These are phyloP conservation scores for Pterocarpus santalinus DNA, from an alignment of 306 rosid genomes.

Conservation along the genomic window DNA sequence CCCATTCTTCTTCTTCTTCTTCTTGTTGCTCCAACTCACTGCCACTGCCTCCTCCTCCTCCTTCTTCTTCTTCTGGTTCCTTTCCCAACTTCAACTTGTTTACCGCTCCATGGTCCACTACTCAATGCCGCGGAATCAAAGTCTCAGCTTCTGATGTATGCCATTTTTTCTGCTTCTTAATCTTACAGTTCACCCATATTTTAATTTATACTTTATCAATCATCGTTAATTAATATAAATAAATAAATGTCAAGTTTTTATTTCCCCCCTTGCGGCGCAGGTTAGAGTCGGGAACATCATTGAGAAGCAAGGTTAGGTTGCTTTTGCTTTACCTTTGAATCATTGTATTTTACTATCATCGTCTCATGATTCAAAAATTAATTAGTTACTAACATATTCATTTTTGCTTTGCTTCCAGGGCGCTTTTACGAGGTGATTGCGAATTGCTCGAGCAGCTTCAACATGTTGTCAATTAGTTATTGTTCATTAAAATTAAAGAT, in stretches of 20 bases:
- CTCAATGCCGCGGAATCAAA: constrained; percentile 72
- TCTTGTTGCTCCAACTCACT: background rate
- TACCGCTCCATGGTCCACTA: constrained; percentile 65
- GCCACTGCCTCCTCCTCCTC: background rate
- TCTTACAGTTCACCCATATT: background rate
- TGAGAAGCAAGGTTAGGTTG: constrained; percentile 71
- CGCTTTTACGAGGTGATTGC: constrained; percentile 76
- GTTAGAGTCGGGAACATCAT: constrained; percentile 81
- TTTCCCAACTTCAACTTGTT: constrained; percentile 42
- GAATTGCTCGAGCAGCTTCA: background rate
- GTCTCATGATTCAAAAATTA: constrained; percentile 20
- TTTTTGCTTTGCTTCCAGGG: constrained; percentile 60
- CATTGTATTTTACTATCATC: background rate
- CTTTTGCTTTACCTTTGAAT: constrained; percentile 7
- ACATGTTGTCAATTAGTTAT: background rate
- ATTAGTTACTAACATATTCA: constrained; percentile 38
- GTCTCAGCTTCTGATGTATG: constrained; percentile 79
- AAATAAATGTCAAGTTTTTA: background rate
- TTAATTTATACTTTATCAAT: background rate
- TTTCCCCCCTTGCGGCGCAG: constrained; percentile 49
- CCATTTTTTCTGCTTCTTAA: background rate
- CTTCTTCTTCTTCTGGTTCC: constrained; percentile 45
- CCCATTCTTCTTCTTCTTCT: background rate
- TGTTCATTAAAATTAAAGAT: background rate
- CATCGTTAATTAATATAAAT: background rate